Base-by-base conservation (phyloP, 805 yeast genomes). In the Middelhovenomyces tepae region DNA sequence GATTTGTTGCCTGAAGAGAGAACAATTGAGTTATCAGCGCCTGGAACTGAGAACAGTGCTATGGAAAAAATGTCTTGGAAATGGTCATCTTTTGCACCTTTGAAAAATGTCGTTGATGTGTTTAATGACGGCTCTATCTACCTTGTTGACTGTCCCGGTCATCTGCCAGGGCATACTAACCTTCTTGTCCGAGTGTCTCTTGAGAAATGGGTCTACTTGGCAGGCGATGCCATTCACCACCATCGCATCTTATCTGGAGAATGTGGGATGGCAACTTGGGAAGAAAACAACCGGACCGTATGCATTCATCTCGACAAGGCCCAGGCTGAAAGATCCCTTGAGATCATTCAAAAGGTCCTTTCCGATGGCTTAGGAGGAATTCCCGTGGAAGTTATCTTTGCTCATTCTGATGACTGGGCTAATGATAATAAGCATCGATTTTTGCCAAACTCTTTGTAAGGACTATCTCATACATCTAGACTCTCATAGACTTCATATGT, bases 191-290 rank as follows among this genome's bases (percentile, higher is more conserved):
- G 37, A 31, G 18, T 34, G 10, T n/a, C 23, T 7, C 17, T n/a
- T 6, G 17, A 21, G 4, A 31, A 34, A 18, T 34, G 25, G 17
- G 33, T 34, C 18, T 34, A 34, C 15, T 16, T 34, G 7, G 37
- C 37, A 15, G 37, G 25, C 5, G 37, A 34, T 31, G 37, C 37
- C 7, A 28, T 32, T 20, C 37, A 34, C 27, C 33, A 34, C 19
- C 26, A 17, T 7, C 15, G 17, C 14, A 29, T 34, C 5, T 22
- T 34, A 15, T 10, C n/a, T 11, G 37, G 37, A 7, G 34, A 34
- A 15, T 15, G 25, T 9, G 37, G 30, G 8, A 28, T 34, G 20
- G 33, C 29, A 5, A 29, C 36, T 10, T 34, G 37, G 37, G 37
- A 34, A 9, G 37, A 31, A 8, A 29, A 30, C 17, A 34, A 34